These are phyloP conservation scores for Aspergillus diversus DNA, from an alignment of 495 filamentous ascomycete genomes.

Conservation along the genomic window DNA sequence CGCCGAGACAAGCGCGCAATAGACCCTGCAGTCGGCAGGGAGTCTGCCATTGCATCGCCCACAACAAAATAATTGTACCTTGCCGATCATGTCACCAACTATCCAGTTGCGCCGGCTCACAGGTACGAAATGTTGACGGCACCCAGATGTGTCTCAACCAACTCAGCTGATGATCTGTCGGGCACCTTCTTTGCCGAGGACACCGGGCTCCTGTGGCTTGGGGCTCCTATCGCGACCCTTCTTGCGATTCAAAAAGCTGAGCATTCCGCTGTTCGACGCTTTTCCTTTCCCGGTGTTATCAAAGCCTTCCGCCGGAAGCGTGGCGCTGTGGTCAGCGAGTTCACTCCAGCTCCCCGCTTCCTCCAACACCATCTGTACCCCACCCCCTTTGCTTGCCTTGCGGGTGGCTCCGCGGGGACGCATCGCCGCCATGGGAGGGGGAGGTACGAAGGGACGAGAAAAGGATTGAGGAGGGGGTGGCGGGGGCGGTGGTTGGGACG, in stretches of 20 bases:
- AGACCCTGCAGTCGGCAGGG: neutral
- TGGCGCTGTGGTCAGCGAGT: constrained; percentile 79
- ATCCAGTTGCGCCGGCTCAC: neutral
- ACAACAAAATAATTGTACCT: neutral
- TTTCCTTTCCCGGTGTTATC: constrained; percentile 54
- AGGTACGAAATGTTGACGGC: neutral
- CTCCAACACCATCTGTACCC: constrained; percentile 88
- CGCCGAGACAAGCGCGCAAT: no score
- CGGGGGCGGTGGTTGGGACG: constrained; percentile 32
- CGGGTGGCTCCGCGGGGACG: constrained; percentile 43
- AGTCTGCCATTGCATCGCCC: neutral
- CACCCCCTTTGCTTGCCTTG: constrained; percentile 78
- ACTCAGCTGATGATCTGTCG: constrained; percentile 57
- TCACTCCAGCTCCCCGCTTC: constrained; percentile 89
- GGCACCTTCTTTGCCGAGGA: constrained; percentile 93
- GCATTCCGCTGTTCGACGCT: constrained; percentile 69
- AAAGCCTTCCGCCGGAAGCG: constrained; percentile 67
- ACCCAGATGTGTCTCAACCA: neutral
- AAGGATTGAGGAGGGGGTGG: constrained; percentile 31
- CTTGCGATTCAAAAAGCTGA: constrained; percentile 86
- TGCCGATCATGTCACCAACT: neutral
- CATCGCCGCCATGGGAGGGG: constrained; percentile 10
- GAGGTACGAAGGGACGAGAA: constrained; percentile 36
- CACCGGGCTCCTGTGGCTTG: constrained; percentile 90
- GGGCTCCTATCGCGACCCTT: constrained; percentile 90